Percentiles rank a stretch among this genome's conserved stretches.
These are phyloP conservation scores for Filosporella fistucella DNA, from an alignment of 495 filamentous ascomycete genomes.

Conservation along the genomic window DNA sequence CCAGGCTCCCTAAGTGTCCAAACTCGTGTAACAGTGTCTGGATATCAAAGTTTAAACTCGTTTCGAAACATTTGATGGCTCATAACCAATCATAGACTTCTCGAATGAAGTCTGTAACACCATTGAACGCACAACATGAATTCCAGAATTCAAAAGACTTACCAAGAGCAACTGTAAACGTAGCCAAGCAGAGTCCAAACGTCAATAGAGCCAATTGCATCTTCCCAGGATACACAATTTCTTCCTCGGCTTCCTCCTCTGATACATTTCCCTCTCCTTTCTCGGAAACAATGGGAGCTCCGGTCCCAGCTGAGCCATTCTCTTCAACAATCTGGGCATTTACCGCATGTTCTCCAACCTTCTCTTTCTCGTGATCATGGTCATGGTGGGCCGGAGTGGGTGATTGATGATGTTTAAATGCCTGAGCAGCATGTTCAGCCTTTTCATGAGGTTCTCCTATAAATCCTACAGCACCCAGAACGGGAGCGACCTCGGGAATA, in stretches of 20 bases:
- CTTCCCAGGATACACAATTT: conserved; percentile 36
- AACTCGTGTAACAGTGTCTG: too few relatives aligned
- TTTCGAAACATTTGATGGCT: conserved; percentile 1
- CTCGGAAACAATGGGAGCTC: neutral
- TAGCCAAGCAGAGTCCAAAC: conserved; percentile 42
- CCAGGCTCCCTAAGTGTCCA: conserved; percentile 18
- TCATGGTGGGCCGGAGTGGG: neutral
- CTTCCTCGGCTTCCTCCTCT: conserved; percentile 14
- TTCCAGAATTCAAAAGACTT: too few relatives aligned
- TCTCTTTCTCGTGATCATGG: conserved; percentile 6
- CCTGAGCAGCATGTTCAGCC: conserved; percentile 9
- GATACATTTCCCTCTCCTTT: conserved; percentile 1
- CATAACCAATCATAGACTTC: too few relatives aligned
- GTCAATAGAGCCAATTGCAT: conserved; percentile 41
- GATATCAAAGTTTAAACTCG: too few relatives aligned
- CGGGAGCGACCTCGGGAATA: conserved; percentile 7
- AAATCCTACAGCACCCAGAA: conserved; percentile 8
- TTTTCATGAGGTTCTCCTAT: conserved; percentile 9
- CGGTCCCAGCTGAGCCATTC: conserved; percentile 1
- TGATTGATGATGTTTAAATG: conserved; percentile 10
- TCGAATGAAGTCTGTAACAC: neutral
- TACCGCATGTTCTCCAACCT: neutral
- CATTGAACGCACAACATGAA: too few relatives aligned
- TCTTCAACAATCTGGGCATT: neutral
- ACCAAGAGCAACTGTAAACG: conserved; percentile 59